phyloP scores from a whole-genome alignment of 345 rosid genomes.

The Rhizophora mangle region DNA sequence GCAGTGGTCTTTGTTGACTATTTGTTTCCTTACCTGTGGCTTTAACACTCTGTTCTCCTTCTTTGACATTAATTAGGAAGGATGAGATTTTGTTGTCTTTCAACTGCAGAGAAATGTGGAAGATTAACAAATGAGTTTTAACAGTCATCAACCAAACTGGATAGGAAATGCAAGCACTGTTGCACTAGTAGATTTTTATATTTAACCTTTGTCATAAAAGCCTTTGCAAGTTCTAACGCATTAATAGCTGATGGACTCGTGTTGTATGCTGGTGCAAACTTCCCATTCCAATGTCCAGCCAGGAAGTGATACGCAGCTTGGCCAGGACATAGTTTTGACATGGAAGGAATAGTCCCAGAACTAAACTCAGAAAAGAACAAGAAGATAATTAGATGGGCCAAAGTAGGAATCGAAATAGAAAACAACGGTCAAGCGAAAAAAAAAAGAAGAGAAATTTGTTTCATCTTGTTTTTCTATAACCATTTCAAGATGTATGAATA shows the following conservation, averaged over 20 bases:
- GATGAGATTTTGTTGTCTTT: slow-evolving; percentile 28
- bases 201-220: slow-evolving; percentile 32
- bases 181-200: neutral
- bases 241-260: slow-evolving; percentile 24
- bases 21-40: slow-evolving; percentile 12
- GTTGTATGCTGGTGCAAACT: slow-evolving; percentile 29
- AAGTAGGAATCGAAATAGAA: neutral
- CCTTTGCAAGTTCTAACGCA: slow-evolving; percentile 29
- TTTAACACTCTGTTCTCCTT: slow-evolving; percentile 9
- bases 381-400: neutral
- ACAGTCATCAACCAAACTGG: neutral
- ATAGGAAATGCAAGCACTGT: neutral
- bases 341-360: slow-evolving; percentile 32
- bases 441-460: neutral
- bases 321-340: slow-evolving; percentile 35
- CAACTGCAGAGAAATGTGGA: slow-evolving; percentile 19
- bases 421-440: no score
- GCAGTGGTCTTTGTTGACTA: neutral
- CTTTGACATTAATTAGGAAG: slow-evolving; percentile 24
- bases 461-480: no score
- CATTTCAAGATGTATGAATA: no score
- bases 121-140: slow-evolving; percentile 6
- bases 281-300: slow-evolving; percentile 36
- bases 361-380: slow-evolving; percentile 11
- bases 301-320: slow-evolving; percentile 39